Conservation (phyloP, 345 rosid genomes). For the Theobroma cacao region DNA sequence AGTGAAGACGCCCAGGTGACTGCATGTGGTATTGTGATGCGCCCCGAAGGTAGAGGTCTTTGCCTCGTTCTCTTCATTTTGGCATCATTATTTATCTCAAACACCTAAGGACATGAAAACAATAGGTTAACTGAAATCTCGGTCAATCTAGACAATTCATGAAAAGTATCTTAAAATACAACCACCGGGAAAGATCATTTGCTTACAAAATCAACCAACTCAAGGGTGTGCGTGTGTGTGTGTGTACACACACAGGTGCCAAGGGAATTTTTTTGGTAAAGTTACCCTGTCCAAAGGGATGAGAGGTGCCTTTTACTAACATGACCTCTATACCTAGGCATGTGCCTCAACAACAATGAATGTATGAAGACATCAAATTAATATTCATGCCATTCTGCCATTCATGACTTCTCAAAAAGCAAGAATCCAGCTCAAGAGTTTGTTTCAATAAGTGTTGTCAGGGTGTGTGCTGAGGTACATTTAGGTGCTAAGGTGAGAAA, state of each 20-base stretch:
- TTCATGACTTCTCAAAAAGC: too few species aligned
- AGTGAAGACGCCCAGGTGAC: slow-evolving; percentile 73
- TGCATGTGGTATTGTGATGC: slow-evolving; percentile 70
- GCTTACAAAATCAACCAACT: neutral
- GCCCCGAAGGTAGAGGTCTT: slow-evolving; percentile 88
- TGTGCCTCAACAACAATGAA: too few species aligned
- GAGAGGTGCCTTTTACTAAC: too few species aligned
- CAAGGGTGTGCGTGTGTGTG: too few species aligned
- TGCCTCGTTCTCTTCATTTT: slow-evolving; percentile 87
- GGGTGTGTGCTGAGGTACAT: neutral
- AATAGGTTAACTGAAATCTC: neutral
- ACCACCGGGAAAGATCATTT: neutral
- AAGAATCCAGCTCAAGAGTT: too few species aligned
- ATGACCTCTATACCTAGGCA: too few species aligned
- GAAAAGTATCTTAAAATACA: neutral
- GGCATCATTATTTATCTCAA: slow-evolving; percentile 85
- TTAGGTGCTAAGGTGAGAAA: neutral
- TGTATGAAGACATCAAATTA: too few species aligned
- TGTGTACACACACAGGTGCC: too few species aligned
- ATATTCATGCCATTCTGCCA: too few species aligned
- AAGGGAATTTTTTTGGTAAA: too few species aligned
- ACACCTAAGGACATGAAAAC: slow-evolving; percentile 36
- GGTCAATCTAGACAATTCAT: neutral
- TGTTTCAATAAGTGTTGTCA: too few species aligned
- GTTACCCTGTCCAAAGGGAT: too few species aligned